Evolutionary conservation across 306 rosid species (phyloP), one percentile per base, ranked within the genome.

Genomic region (Vigna hirtella): DNA sequence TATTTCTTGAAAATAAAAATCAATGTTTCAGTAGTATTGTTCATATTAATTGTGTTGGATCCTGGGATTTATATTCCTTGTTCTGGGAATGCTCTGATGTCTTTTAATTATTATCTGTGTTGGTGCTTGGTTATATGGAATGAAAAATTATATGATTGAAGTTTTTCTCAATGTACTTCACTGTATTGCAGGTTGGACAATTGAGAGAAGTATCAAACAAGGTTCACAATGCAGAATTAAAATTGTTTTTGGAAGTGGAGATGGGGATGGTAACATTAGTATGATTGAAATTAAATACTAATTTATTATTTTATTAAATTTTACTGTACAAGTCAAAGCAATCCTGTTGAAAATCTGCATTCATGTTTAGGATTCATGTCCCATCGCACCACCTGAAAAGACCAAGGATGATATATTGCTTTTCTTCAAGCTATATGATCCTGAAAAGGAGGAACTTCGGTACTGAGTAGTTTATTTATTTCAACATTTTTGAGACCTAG

Each of bases 401-500:
- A 81, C 85, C 24, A 81, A 81, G 83, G 88, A 85, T 61, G 88
- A 85, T 74, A 85, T 85, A 73, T 78, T 81, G 17, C 85, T 85
- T 68, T 85, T 85, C 79, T 85, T 85, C 81, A 85, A 85, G 86
- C 67, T 85, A 48, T 85, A 85, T 74, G 88, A 85, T 78, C 83
- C 88, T 78, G 88, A 85, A 78, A 85, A 85, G 30, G 88, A 81
- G 78, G 85, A 85, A 62, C 86, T 85, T 30, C 88, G 86, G 88
- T 85, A 85, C 36, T 48, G 68, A 51, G 15, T 78, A 56, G 32
- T 77, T 70, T 74, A 1, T 55, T 74, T 61, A 26, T 78, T 51
- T 43, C 38, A 12, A 28, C 17, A 43, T 47, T 34, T 34, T 7
- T 69, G 50, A 58, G 40, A 11, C 62, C 50, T 77, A 7, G 36